These are phyloP conservation scores for Catharanthus roseus DNA, from an alignment of 257 asterid genomes.

Conservation along the genomic window DNA sequence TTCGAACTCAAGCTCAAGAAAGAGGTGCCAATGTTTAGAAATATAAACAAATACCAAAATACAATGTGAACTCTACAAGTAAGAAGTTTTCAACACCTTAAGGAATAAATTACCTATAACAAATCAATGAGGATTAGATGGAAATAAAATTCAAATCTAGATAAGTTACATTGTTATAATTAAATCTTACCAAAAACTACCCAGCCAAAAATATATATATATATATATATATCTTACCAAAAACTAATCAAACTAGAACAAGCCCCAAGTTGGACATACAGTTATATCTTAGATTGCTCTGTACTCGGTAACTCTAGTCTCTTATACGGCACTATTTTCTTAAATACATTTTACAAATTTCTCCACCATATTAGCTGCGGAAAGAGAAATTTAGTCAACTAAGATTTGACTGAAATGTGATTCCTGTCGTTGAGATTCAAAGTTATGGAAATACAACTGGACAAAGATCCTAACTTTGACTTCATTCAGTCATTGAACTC, in stretches of 20 bases:
- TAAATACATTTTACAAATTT: neutral
- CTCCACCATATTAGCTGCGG: neutral
- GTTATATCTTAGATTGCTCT: neutral
- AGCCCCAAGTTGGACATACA: neutral
- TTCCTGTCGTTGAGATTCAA: neutral
- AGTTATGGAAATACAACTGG: neutral
- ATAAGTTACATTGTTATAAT: neutral
- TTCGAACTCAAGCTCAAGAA: neutral
- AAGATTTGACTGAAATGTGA: neutral
- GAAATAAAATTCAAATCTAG: neutral
- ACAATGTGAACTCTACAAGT: neutral
- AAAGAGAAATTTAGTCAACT: neutral
- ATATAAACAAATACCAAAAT: neutral
- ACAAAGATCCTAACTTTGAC: conserved; percentile 5
- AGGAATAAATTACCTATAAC: neutral
- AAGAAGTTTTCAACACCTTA: neutral
- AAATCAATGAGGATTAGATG: neutral
- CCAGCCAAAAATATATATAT: no score
- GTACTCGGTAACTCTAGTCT: neutral
- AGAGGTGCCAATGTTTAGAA: neutral
- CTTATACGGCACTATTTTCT: neutral
- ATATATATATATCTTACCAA: no score
- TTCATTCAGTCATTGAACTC: neutral
- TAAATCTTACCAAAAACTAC: neutral
- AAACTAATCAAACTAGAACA: neutral